Conservation (phyloP, 2,329 filamentous ascomycete genomes). For the Aureobasidium uvarum region DNA sequence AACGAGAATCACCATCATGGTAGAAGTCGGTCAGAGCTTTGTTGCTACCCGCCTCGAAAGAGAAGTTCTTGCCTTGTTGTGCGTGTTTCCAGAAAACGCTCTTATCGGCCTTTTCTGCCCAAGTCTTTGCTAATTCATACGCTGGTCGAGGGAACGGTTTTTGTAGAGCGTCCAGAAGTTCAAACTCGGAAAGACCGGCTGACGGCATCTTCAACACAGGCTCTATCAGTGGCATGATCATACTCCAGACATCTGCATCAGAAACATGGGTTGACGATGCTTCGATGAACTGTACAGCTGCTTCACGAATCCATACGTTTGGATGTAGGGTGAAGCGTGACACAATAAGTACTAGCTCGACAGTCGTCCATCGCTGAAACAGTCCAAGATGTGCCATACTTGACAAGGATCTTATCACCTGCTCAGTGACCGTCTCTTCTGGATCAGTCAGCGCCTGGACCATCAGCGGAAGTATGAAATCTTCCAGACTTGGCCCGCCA, state of each 20-base stretch:
- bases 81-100: constrained; percentile 85
- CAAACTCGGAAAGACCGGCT: constrained; percentile 67
- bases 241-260: constrained; percentile 76
- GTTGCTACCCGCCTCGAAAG: constrained; percentile 43
- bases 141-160: constrained; percentile 74
- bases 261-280: constrained; percentile 73
- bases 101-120: constrained; percentile 78
- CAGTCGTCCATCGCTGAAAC: constrained; percentile 77
- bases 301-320: constrained; percentile 92
- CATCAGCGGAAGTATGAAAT: constrained; percentile 95
- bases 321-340: constrained; percentile 88
- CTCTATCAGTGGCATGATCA: constrained; percentile 74
- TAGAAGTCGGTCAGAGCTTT: constrained; percentile 31
- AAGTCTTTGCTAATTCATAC: constrained; percentile 80
- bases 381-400: constrained; percentile 85
- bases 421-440: constrained; percentile 92
- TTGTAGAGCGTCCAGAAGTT: constrained; percentile 77
- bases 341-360: constrained; percentile 82
- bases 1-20: constrained; percentile 49
- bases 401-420: constrained; percentile 81
- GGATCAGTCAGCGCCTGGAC: constrained; percentile 88
- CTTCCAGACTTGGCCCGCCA: constrained; percentile 83
- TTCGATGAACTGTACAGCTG: constrained; percentile 78
- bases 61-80: constrained; percentile 67
- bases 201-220: constrained; percentile 77